Evolutionary conservation across 352 stramenopile genomes (phyloP), one percentile per base, ranked within the genome.

Genomic region (Pythium phragmitis): DNA sequence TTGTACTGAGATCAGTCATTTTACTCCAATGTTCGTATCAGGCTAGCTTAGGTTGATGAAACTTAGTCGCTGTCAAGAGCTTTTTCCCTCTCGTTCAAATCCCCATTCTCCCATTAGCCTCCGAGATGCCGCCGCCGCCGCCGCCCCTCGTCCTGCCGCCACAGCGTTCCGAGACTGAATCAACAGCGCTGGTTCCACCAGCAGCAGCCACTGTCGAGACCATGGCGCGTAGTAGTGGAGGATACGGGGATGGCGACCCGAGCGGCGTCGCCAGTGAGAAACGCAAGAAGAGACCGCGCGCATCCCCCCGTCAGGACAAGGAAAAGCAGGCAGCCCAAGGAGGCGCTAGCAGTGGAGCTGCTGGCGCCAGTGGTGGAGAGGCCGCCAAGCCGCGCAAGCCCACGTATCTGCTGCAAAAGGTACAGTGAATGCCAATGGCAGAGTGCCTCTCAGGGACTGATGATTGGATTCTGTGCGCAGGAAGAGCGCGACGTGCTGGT

Each of bases 361-460:
- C 39, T 2, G 39, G 39, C 14, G 39, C 11, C 39, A n/a, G 13
- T 46, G 17, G 5, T n/a, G 39, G 39, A 9, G 39, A 46, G 39
- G 7, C 39, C 7, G 39, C 39, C 39, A 46, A 46, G 39, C 8
- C 54, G 9, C 61, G 61, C 37, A 68, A 68, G 37, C 53, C 61
- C 21, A 68, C 61, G 36, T 68, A 68, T 42, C 17, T 60, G 14
- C 14, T 69, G 7, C 48, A 60, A 52, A 69, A 69, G 41, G 61
- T 63, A 17, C 12, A 48, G 37, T 3, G 34, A 9, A 17, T 12
- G 6, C 23, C 23, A n/a, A 55, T 4, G 33, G 13, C 26, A 30
- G 7, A 28, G 7, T 57, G 9, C 5, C 19, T 17, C 2, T 4
- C 43, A 21, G 4, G 3, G 33, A 26, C 21, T 9, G 33, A 37